Evolutionary conservation across 2,329 filamentous ascomycete species (phyloP).

Genomic region (Aspergillus thermomutatus): DNA sequence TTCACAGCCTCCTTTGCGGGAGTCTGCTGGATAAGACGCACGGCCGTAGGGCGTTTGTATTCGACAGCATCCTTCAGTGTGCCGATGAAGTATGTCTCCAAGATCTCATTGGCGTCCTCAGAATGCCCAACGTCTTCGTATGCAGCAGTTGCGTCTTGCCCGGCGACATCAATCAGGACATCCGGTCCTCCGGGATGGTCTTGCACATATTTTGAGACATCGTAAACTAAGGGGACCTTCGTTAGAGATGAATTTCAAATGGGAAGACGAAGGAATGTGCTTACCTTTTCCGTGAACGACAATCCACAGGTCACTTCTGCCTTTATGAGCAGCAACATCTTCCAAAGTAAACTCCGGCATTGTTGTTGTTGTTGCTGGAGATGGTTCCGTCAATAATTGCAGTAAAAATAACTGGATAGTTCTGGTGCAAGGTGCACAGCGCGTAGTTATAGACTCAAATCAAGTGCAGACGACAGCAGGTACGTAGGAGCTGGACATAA

Average conservation of each 20-base stretch:
- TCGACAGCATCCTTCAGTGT: slow-evolving; percentile 24
- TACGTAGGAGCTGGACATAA: no score
- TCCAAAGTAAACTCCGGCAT: slow-evolving; percentile 23
- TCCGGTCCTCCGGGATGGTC: slow-evolving; percentile 54
- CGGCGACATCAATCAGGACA: slow-evolving; percentile 39
- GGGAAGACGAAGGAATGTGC: neutral
- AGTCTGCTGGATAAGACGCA: slow-evolving; percentile 17
- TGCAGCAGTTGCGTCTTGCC: slow-evolving; percentile 39
- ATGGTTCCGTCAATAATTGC: no score
- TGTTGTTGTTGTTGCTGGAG: neutral
- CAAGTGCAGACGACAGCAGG: no score
- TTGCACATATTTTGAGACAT: slow-evolving; percentile 55
- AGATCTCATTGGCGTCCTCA: slow-evolving; percentile 43
- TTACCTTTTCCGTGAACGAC: slow-evolving; percentile 55
- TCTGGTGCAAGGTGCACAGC: no score
- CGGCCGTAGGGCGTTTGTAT: slow-evolving; percentile 12
- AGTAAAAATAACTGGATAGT: no score
- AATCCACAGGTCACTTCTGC: slow-evolving; percentile 52
- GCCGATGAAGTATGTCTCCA: slow-evolving; percentile 36
- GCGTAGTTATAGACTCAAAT: no score
- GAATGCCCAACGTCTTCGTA: slow-evolving; percentile 46
- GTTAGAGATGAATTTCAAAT: neutral
- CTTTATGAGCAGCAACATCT: slow-evolving; percentile 50
- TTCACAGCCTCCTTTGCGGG: neutral
- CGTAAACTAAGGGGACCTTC: slow-evolving; percentile 52